phyloP scores from a whole-genome alignment of 108 stramenopile species.

The Nitzschia sp. region DNA sequence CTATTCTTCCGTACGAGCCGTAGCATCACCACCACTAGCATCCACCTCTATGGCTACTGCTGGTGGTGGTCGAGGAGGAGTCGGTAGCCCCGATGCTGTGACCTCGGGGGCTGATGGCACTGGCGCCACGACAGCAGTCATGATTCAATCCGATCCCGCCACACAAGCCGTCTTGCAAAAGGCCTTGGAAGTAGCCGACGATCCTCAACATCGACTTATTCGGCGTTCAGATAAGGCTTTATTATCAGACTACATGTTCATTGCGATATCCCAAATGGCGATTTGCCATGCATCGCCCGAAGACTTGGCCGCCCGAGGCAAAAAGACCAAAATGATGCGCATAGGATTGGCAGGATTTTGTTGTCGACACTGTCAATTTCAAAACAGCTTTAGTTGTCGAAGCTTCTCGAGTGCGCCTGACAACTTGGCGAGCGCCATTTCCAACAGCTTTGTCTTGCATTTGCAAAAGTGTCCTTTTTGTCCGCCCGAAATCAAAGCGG shows the following conservation, averaged over 20 bases:
- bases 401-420: slow-evolving; percentile 52
- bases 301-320: slow-evolving; percentile 50
- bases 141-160: not conserved
- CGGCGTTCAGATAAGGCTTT: slow-evolving; percentile 20
- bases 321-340: slow-evolving; percentile 49
- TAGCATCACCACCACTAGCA: not conserved
- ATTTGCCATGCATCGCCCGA: slow-evolving; percentile 40
- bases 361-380: slow-evolving; percentile 48
- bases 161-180: slow-evolving; percentile 29
- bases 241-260: slow-evolving; percentile 46
- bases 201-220: slow-evolving; percentile 11
- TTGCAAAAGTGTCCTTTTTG: slow-evolving; percentile 41
- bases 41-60: not conserved
- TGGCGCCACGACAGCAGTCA: not conserved
- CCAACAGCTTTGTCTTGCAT: slow-evolving; percentile 50
- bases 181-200: slow-evolving; percentile 25
- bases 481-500: slow-evolving; percentile 33
- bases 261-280: slow-evolving; percentile 47
- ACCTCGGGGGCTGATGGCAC: not conserved
- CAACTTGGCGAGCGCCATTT: slow-evolving; percentile 46
- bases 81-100: not conserved
- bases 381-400: slow-evolving; percentile 26
- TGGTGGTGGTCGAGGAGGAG: not conserved
- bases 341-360: slow-evolving; percentile 61
- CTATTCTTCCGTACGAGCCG: not conserved